Evolutionary conservation across 768 basidiomycete genomes (phyloP).

Genomic region (Leccinum uliginosum): DNA sequence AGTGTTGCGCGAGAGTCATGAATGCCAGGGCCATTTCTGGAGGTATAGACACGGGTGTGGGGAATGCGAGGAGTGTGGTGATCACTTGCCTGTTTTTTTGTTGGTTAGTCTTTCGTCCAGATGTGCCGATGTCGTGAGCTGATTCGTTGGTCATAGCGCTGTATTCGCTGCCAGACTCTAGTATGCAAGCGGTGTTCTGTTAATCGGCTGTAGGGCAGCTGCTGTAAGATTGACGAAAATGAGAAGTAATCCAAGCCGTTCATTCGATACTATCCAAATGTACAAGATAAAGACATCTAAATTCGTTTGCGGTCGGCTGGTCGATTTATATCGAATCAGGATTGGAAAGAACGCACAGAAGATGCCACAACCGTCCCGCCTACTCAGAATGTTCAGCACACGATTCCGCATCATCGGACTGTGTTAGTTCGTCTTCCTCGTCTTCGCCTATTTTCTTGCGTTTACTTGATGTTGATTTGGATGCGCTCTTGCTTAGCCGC

Average conservation of each 20-base stretch:
- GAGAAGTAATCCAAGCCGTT: not conserved
- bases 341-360: not conserved
- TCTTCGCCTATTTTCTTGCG: constrained; percentile 2
- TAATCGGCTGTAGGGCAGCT: constrained; percentile 20
- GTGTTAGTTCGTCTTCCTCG: constrained; percentile 5
- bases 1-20: constrained; percentile 46
- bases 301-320: not conserved
- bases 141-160: constrained; percentile 17
- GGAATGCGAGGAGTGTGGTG: constrained; percentile 43
- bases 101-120: constrained; percentile 36
- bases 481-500: not conserved
- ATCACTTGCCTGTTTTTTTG: constrained; percentile 38
- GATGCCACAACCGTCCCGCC: not conserved
- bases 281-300: not conserved
- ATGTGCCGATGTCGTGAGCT: not conserved
- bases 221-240: not conserved
- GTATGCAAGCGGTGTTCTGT: constrained; percentile 27
- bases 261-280: not conserved
- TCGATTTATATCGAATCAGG: not conserved
- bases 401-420: constrained; percentile 5
- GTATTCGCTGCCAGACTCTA: constrained; percentile 20
- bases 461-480: constrained; percentile 8
- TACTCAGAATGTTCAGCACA: constrained; percentile 2
- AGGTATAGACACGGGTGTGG: constrained; percentile 39
- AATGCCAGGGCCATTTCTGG: constrained; percentile 48